Conservation (phyloP, 805 yeast genomes). For the Candida sphagnicola region DNA sequence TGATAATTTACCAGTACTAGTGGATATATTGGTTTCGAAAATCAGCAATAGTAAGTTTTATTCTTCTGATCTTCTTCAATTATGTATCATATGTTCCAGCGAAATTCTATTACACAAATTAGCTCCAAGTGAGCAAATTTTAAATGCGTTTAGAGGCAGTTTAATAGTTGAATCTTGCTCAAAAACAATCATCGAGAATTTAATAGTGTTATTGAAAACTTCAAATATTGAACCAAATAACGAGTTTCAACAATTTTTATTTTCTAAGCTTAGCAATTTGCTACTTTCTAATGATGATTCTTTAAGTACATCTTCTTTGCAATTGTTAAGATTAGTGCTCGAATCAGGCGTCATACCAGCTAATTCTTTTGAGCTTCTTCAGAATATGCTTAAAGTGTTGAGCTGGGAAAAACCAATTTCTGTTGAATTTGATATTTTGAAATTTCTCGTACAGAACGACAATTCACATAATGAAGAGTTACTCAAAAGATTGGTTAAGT, state of each 20-base stretch:
- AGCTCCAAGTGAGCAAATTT: slow-evolving; percentile 7
- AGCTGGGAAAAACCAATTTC: slow-evolving; percentile 1
- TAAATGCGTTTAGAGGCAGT: slow-evolving; percentile 17
- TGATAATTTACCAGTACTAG: slow-evolving; percentile 8
- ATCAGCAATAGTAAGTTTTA: slow-evolving; percentile 18
- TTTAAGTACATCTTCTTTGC: slow-evolving; percentile 18
- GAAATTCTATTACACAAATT: slow-evolving; percentile 12
- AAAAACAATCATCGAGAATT: slow-evolving; percentile 21
- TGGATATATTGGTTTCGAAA: slow-evolving; percentile 16
- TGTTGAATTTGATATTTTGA: slow-evolving; percentile 2
- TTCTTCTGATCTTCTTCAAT: slow-evolving; percentile 27
- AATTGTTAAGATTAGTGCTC: slow-evolving; percentile 11
- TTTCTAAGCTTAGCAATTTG: slow-evolving; percentile 15
- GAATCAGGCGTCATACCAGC: not conserved
- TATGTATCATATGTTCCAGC: slow-evolving; percentile 21
- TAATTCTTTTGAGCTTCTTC: not conserved
- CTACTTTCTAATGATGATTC: slow-evolving; percentile 26
- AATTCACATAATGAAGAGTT: slow-evolving; percentile 2
- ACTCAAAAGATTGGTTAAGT: slow-evolving; percentile 4
- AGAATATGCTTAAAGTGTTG: not conserved
- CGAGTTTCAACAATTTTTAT: slow-evolving; percentile 12
- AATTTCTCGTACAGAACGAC: not conserved
- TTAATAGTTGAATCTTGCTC: slow-evolving; percentile 24
- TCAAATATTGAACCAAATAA: slow-evolving; percentile 9
- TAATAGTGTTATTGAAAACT: slow-evolving; percentile 9